phyloP scores from a whole-genome alignment of 805 yeast genomes.

The Tetrapisispora namnaoensis region DNA sequence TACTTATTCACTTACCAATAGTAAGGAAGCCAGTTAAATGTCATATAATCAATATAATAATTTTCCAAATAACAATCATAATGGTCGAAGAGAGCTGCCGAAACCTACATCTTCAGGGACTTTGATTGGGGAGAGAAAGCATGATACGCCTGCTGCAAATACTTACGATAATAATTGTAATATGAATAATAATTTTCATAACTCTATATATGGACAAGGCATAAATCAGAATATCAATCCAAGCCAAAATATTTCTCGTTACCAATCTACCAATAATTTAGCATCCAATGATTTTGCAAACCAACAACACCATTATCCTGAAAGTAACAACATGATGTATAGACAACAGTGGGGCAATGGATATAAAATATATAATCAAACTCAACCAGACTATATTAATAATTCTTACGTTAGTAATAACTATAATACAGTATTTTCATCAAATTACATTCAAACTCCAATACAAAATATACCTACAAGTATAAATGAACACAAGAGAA shows the following conservation, averaged over 20 bases:
- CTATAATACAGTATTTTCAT: not conserved
- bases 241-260: not conserved
- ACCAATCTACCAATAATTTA: not conserved
- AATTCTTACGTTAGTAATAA: not conserved
- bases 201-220: not conserved
- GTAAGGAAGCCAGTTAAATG: not conserved
- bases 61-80: not conserved
- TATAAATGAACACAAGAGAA: not conserved
- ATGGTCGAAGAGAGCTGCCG: conserved; percentile 8
- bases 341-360: not conserved
- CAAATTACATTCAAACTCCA: not conserved
- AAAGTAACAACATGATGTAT: not conserved
- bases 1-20: not conserved
- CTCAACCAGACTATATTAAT: not conserved
- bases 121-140: not conserved
- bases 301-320: not conserved
- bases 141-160: not conserved
- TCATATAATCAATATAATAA: not conserved
- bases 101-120: conserved; percentile 22
- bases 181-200: not conserved
- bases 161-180: not conserved
- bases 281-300: not conserved
- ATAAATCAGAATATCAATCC: not conserved
- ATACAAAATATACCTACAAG: not conserved
- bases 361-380: no score